Evolutionary conservation across 345 rosid species (phyloP).

Genomic region (Gossypium bickii): DNA sequence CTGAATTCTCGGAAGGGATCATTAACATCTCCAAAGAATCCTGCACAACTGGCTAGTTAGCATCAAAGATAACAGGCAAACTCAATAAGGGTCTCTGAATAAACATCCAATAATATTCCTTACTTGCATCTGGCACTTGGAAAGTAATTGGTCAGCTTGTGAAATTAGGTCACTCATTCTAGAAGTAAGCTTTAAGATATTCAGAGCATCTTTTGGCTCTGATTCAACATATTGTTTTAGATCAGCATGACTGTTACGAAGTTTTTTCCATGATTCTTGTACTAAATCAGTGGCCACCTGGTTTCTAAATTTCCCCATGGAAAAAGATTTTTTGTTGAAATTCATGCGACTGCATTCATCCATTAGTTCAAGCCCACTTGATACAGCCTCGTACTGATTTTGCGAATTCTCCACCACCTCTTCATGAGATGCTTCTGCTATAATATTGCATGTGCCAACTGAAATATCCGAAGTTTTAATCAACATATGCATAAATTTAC

Average conservation of each 20-base stretch:
- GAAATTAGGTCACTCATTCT: constrained; percentile 68
- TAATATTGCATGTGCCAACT: constrained; percentile 33
- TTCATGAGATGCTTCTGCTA: constrained; percentile 37
- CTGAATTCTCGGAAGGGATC: constrained; percentile 37
- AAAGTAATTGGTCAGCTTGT: constrained; percentile 56
- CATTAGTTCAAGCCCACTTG: constrained; percentile 49
- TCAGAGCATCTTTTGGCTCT: constrained; percentile 51
- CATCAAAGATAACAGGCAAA: constrained; percentile 8
- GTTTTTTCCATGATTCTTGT: constrained; percentile 65
- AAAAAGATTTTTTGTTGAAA: constrained; percentile 38
- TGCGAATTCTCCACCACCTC: constrained; percentile 45
- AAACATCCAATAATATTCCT: not conserved
- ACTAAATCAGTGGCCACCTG: constrained; percentile 32
- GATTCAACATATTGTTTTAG: constrained; percentile 43
- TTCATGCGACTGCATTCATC: constrained; percentile 88
- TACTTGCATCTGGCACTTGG: constrained; percentile 43
- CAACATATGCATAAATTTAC: constrained; percentile 23
- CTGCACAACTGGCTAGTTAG: constrained; percentile 36
- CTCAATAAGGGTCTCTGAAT: not conserved
- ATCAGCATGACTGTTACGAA: constrained; percentile 36
- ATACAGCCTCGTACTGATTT: constrained; percentile 29
- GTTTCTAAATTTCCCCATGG: constrained; percentile 24
- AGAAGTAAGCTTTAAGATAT: constrained; percentile 39
- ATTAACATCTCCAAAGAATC: constrained; percentile 39
- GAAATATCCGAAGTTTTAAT: constrained; percentile 31